Evolutionary conservation across 352 stramenopile species (phyloP).

Genomic region (Phytophthora meadii): DNA sequence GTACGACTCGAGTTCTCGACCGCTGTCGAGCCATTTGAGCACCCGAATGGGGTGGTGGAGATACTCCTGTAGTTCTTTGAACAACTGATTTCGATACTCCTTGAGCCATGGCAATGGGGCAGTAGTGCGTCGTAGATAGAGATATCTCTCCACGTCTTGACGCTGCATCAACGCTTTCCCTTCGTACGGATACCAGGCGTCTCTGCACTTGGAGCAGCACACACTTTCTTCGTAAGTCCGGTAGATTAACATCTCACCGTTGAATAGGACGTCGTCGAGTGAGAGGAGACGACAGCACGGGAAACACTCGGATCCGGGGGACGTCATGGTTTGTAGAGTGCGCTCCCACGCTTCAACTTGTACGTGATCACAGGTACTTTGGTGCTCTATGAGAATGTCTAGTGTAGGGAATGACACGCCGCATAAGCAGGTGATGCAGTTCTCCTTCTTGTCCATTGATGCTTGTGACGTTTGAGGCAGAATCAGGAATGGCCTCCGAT

Average conservation of each 20-base stretch:
- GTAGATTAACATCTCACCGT: slow-evolving; percentile 32
- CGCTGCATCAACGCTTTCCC: slow-evolving; percentile 22
- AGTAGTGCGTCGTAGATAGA: slow-evolving; percentile 27
- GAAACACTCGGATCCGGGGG: slow-evolving; percentile 31
- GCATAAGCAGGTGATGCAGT: slow-evolving; percentile 19
- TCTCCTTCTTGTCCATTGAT: slow-evolving; percentile 12
- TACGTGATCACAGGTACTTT: slow-evolving; percentile 20
- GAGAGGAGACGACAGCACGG: slow-evolving; percentile 30
- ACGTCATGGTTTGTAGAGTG: slow-evolving; percentile 25
- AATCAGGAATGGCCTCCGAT: slow-evolving; percentile 28
- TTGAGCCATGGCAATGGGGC: slow-evolving; percentile 30
- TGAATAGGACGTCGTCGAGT: slow-evolving; percentile 30
- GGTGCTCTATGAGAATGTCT: slow-evolving; percentile 12
- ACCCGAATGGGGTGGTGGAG: slow-evolving; percentile 28
- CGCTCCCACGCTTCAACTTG: slow-evolving; percentile 29
- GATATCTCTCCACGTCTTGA: slow-evolving; percentile 31
- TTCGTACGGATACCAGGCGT: slow-evolving; percentile 36
- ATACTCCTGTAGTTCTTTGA: slow-evolving; percentile 31
- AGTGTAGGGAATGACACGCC: slow-evolving; percentile 10
- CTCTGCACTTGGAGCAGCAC: slow-evolving; percentile 27
- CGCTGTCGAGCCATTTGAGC: slow-evolving; percentile 28
- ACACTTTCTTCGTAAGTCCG: slow-evolving; percentile 30
- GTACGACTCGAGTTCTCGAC: slow-evolving; percentile 28
- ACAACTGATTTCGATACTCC: slow-evolving; percentile 25
- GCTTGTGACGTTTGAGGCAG: slow-evolving; percentile 7